Evolutionary conservation across 2,329 filamentous ascomycete genomes (phyloP), one percentile per base, ranked within the genome.

Genomic region (Alternaria sp.): DNA sequence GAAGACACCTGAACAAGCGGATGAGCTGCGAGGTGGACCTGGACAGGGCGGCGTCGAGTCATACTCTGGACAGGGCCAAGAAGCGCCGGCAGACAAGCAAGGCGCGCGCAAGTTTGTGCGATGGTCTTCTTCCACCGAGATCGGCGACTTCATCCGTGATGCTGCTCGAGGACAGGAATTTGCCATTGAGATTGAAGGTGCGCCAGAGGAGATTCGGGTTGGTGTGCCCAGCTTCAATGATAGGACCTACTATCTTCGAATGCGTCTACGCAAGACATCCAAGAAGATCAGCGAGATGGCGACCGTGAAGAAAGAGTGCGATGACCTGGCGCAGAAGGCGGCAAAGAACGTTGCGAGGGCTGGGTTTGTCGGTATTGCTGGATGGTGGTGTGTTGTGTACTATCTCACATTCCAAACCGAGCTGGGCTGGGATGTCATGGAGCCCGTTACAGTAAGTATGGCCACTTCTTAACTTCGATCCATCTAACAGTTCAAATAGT

Each of bases 71-170:
- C 83, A 89, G 1, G 91, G 91, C 3, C 89, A 85, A 46, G 88
- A 92, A 69, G 85, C 76, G 7, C 67, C 73, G 5, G 46, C 71
- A 0, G 69, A 76, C 52, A 75, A 74, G 64, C 70, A 75, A 1
- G 81, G 85, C 38, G 81, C 85, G 27, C 81, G 85, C 58, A 86
- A 87, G 55, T 95, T 94, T 82, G 92, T 97, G 3, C 89, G 93
- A 30, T 97, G 94, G 94, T 93, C 90, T 45, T 88, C 89, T 43
- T 92, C 90, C 30, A 97, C 94, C 1, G 94, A 97, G 76, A 91
- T 97, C 32, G 94, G 94, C 10, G 94, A 97, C 80, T 97, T 97
- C 74, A 95, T 97, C 66, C 89, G 93, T 9, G 94, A 97, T 74
- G 93, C 94, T 0, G 92, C 93, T 0, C 85, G 92, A 3, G 92